Percentiles rank a stretch among this genome's conserved stretches.
Evolutionary conservation across 306 rosid species (phyloP).

Genomic region (Cucurbita ficifolia): DNA sequence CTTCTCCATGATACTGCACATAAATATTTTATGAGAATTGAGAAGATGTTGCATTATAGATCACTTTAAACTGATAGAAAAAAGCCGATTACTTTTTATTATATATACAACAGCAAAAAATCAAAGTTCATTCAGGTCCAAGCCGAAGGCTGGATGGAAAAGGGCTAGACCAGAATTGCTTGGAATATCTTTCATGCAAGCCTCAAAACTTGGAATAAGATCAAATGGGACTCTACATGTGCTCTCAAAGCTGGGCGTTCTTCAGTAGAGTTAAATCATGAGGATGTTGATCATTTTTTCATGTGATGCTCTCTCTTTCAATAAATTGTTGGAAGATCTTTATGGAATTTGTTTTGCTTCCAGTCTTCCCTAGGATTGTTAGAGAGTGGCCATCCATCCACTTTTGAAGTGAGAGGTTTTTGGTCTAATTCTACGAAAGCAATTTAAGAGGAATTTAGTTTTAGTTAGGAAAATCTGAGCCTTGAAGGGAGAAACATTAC

Average conservation of each 20-base stretch:
- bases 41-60: background rate
- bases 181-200: background rate
- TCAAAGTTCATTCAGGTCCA: background rate
- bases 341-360: no score
- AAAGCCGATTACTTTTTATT: background rate
- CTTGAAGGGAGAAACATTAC: background rate
- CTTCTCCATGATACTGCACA: conserved; percentile 47
- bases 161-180: background rate
- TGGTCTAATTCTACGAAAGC: background rate
- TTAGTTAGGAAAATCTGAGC: background rate
- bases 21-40: background rate
- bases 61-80: background rate
- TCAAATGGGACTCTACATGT: background rate
- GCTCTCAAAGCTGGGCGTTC: background rate
- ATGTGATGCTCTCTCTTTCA: no score
- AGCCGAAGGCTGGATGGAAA: background rate
- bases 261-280: background rate
- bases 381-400: background rate
- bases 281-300: background rate
- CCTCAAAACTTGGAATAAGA: background rate
- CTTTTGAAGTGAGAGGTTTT: background rate
- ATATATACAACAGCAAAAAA: background rate
- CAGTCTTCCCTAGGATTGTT: background rate
- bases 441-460: background rate
- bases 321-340: background rate